These are phyloP conservation scores for Globomyces pollinis-pini DNA, from an alignment of 192 early-diverging fungal genomes.

Conservation along the genomic window DNA sequence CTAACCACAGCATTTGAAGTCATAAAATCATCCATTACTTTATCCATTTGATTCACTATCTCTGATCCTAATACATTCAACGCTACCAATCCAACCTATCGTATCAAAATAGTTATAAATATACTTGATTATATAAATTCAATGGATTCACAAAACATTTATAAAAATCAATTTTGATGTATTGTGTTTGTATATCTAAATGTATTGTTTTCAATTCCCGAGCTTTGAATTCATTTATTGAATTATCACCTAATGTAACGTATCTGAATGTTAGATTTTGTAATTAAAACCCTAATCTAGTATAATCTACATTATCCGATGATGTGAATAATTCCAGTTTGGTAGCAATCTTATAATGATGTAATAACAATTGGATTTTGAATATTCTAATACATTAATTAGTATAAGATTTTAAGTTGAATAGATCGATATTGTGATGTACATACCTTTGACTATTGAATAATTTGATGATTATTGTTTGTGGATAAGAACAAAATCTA, in stretches of 20 bases:
- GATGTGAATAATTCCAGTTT: constrained; percentile 56
- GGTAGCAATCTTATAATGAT: constrained; percentile 72
- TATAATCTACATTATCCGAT: neutral
- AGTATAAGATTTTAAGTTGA: too few relatives aligned
- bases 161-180: constrained; percentile 58
- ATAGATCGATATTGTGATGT: too few relatives aligned
- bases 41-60: constrained; percentile 7
- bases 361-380: constrained; percentile 64
- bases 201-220: constrained; percentile 73
- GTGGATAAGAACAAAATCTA: constrained; percentile 65
- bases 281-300: neutral
- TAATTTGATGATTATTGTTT: constrained; percentile 56
- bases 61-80: constrained; percentile 55
- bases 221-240: constrained; percentile 49
- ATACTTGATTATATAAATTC: constrained; percentile 74
- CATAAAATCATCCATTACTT: constrained; percentile 9
- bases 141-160: constrained; percentile 62
- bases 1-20: constrained; percentile 16
- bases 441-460: too few relatives aligned
- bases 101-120: too few relatives aligned
- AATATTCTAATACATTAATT: constrained; percentile 45
- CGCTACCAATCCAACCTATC: constrained; percentile 59
- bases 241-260: constrained; percentile 59
- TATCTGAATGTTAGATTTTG: constrained; percentile 36
- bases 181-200: constrained; percentile 59